Conservation (phyloP, 306 rosid genomes). For the Trifolium subterraneum region DNA sequence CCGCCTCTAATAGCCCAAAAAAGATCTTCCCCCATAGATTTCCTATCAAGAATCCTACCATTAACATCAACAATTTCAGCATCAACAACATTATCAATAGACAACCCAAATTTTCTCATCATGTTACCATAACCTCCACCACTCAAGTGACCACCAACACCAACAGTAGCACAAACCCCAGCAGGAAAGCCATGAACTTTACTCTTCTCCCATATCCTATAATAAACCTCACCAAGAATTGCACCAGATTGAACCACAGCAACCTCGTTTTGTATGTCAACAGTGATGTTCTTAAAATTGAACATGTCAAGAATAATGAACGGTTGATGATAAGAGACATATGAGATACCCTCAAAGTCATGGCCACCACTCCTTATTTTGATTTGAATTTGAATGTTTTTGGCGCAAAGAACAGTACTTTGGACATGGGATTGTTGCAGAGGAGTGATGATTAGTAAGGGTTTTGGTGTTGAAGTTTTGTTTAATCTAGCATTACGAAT, state of each 20-base stretch:
- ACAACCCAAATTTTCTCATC: conserved; percentile 42
- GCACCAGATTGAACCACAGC: conserved; percentile 54
- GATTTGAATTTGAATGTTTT: conserved; percentile 51
- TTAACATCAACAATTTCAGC: conserved; percentile 33
- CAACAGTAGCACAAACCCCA: conserved; percentile 38
- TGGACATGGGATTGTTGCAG: conserved; percentile 56
- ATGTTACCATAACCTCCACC: conserved; percentile 49
- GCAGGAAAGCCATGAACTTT: conserved; percentile 43
- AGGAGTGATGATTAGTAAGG: conserved; percentile 67
- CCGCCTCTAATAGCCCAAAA: conserved; percentile 53
- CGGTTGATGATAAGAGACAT: conserved; percentile 32
- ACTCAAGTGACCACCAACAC: conserved; percentile 48
- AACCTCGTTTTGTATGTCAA: neutral
- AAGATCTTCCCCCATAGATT: conserved; percentile 48
- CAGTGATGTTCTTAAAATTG: neutral
- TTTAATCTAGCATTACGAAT: conserved; percentile 80
- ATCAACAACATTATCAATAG: conserved; percentile 44
- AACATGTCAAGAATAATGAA: conserved; percentile 36
- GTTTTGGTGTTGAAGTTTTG: conserved; percentile 69
- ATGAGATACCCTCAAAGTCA: conserved; percentile 51
- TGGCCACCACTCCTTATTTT: conserved; percentile 56
- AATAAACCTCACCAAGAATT: conserved; percentile 45
- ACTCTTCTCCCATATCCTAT: conserved; percentile 31
- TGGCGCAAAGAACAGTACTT: conserved; percentile 63
- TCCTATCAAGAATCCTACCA: conserved; percentile 39